A percentile compares a stretch with the other conserved stretches of the same genome.
phyloP scores from a whole-genome alignment of 2,329 filamentous ascomycete species.

The Colletotrichum noveboracense region DNA sequence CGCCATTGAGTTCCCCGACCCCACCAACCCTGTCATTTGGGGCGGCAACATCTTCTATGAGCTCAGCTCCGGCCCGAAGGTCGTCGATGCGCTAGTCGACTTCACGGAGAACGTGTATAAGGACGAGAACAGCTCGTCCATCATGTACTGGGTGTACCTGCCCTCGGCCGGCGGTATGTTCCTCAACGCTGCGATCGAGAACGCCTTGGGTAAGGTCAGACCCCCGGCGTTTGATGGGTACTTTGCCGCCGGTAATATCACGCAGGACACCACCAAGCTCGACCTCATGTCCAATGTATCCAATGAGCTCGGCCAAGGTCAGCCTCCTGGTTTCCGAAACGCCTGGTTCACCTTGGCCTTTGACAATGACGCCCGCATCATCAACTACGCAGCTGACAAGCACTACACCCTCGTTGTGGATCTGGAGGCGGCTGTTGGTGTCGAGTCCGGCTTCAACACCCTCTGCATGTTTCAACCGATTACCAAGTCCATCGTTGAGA shows the following conservation, averaged over 20 bases:
- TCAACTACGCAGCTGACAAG: constrained; percentile 35
- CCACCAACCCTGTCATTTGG: constrained; percentile 31
- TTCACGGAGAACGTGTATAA: constrained; percentile 34
- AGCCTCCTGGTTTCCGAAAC: constrained; percentile 34
- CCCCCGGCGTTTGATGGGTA: constrained; percentile 34
- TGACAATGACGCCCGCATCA: constrained; percentile 39
- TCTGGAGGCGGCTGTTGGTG: constrained; percentile 28
- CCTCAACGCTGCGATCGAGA: constrained; percentile 35
- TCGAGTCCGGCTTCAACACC: constrained; percentile 30
- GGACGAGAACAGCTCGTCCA: constrained; percentile 36
- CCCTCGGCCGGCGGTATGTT: constrained; percentile 33
- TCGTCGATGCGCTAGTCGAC: constrained; percentile 35
- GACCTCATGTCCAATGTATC: constrained; percentile 33
- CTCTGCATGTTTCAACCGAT: constrained; percentile 39
- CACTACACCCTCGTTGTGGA: constrained; percentile 32
- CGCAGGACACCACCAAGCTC: constrained; percentile 31
- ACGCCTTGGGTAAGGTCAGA: constrained; percentile 30
- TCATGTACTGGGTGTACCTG: constrained; percentile 37
- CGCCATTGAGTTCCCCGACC: constrained; percentile 32
- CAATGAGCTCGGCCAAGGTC: constrained; percentile 31
- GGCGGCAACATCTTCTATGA: constrained; percentile 34
- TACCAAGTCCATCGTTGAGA: constrained; percentile 32
- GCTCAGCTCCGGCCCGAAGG: constrained; percentile 21
- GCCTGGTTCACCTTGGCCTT: constrained; percentile 41
- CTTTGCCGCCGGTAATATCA: constrained; percentile 25